Evolutionary conservation across 2,329 filamentous ascomycete species (phyloP).

Genomic region (Davidsoniella virescens): DNA sequence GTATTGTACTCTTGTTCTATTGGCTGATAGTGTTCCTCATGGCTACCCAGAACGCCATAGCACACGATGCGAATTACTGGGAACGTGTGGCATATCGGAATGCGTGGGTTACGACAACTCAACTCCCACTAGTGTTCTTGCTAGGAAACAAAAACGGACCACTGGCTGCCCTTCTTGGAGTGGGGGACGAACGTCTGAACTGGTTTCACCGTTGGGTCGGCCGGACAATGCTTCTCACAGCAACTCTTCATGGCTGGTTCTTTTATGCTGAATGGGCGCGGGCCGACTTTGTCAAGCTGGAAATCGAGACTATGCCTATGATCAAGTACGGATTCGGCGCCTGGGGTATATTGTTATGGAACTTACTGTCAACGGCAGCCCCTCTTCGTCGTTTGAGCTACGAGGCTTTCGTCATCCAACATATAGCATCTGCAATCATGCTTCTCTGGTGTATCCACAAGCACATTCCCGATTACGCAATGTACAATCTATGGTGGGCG

Average conservation of each 20-base stretch:
- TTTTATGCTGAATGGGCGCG: conserved; percentile 49
- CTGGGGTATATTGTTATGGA: conserved; percentile 51
- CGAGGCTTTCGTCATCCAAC: conserved; percentile 54
- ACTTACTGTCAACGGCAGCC: conserved; percentile 42
- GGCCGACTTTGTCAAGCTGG: conserved; percentile 39
- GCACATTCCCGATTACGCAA: conserved; percentile 43
- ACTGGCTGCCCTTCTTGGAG: conserved; percentile 44
- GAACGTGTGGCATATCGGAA: conserved; percentile 52
- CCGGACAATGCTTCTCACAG: conserved; percentile 50
- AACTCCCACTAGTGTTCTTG: conserved; percentile 48
- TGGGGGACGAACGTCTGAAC: conserved; percentile 52
- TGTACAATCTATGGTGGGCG: conserved; percentile 49
- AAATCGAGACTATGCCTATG: conserved; percentile 45
- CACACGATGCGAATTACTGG: conserved; percentile 39
- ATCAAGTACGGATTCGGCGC: conserved; percentile 51
- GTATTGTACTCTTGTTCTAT: conserved; percentile 37
- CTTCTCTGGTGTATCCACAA: conserved; percentile 47
- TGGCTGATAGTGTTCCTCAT: conserved; percentile 43
- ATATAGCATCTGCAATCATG: conserved; percentile 42
- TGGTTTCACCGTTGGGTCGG: conserved; percentile 61
- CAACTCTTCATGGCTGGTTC: conserved; percentile 52
- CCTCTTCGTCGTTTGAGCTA: conserved; percentile 51
- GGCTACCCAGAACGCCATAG: conserved; percentile 33
- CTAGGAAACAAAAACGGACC: conserved; percentile 40
- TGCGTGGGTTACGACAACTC: conserved; percentile 48